Conservation (phyloP, 2,329 filamentous ascomycete species). For the Dendryphion nanum region DNA sequence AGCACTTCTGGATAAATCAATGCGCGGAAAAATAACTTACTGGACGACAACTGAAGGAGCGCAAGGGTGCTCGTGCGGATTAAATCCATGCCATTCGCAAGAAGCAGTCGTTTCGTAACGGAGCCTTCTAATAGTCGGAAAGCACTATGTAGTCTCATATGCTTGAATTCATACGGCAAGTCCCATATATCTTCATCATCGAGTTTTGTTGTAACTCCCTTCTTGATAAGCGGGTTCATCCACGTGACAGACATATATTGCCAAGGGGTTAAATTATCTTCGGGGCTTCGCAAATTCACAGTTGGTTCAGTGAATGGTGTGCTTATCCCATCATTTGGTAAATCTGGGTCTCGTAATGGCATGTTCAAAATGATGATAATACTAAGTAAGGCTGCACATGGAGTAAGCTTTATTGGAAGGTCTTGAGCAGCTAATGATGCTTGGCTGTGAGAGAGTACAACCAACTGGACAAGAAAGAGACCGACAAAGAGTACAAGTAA, state of each 20-base stretch:
- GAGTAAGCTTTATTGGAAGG: slow-evolving; percentile 27
- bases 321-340: slow-evolving; percentile 59
- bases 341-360: slow-evolving; percentile 64
- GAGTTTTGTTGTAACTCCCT: slow-evolving; percentile 65
- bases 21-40: slow-evolving; percentile 35
- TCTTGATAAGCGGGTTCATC: slow-evolving; percentile 71
- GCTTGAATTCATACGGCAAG: slow-evolving; percentile 78
- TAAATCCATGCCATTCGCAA: slow-evolving; percentile 78
- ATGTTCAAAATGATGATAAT: slow-evolving; percentile 61
- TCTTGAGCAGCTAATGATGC: slow-evolving; percentile 29
- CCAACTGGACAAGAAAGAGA: slow-evolving; percentile 36
- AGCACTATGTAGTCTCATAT: slow-evolving; percentile 68
- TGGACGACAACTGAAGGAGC: slow-evolving; percentile 60
- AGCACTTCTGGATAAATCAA: neutral
- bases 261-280: slow-evolving; percentile 77
- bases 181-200: slow-evolving; percentile 80
- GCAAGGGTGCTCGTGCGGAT: slow-evolving; percentile 65
- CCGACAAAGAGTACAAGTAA: slow-evolving; percentile 38
- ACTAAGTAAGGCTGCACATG: slow-evolving; percentile 46
- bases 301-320: slow-evolving; percentile 56
- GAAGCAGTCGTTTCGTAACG: slow-evolving; percentile 66
- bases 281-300: slow-evolving; percentile 65
- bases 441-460: slow-evolving; percentile 25
- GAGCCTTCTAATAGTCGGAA: slow-evolving; percentile 74
- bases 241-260: slow-evolving; percentile 84